Conservation (phyloP, 2,329 filamentous ascomycete species). For the Nemania bipapillata region DNA sequence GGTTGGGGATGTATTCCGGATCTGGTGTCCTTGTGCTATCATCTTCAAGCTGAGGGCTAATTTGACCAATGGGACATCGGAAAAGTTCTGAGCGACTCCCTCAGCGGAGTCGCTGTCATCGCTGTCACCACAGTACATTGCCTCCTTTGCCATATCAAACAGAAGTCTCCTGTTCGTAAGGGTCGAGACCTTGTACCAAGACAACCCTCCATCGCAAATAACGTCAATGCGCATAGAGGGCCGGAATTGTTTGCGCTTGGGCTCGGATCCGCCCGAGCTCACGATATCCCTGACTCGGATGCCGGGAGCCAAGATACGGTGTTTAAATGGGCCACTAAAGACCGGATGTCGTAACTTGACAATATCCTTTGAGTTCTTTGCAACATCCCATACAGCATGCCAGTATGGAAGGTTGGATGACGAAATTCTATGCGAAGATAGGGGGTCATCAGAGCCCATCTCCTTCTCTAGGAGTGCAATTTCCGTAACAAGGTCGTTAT, state of each 20-base stretch:
- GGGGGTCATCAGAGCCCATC: slow-evolving; percentile 37
- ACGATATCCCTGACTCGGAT: slow-evolving; percentile 45
- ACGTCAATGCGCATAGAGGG: slow-evolving; percentile 46
- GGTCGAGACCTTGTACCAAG: slow-evolving; percentile 52
- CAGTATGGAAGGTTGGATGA: slow-evolving; percentile 49
- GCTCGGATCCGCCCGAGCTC: slow-evolving; percentile 44
- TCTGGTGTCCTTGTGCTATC: slow-evolving; percentile 47
- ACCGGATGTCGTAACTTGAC: slow-evolving; percentile 48
- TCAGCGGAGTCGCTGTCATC: slow-evolving; percentile 42
- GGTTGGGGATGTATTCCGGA: slow-evolving; percentile 44
- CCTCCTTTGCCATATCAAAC: slow-evolving; percentile 51
- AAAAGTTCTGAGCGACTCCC: slow-evolving; percentile 32
- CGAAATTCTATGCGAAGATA: slow-evolving; percentile 41
- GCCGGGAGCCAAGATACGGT: slow-evolving; percentile 48
- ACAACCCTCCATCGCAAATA: slow-evolving; percentile 47
- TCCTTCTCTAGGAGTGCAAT: slow-evolving; percentile 40
- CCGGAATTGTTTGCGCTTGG: slow-evolving; percentile 41
- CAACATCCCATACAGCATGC: slow-evolving; percentile 49
- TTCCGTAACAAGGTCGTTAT: slow-evolving; percentile 42
- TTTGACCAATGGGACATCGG: slow-evolving; percentile 50
- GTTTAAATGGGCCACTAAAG: slow-evolving; percentile 42
- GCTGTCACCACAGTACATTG: slow-evolving; percentile 48
- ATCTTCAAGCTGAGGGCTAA: slow-evolving; percentile 44
- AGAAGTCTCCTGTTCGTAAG: slow-evolving; percentile 49
- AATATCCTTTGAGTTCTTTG: slow-evolving; percentile 47